A percentile compares a stretch with the other conserved stretches of the same genome.
phyloP scores from a whole-genome alignment of 768 basidiomycete genomes.

The Termitomyces sp. region DNA sequence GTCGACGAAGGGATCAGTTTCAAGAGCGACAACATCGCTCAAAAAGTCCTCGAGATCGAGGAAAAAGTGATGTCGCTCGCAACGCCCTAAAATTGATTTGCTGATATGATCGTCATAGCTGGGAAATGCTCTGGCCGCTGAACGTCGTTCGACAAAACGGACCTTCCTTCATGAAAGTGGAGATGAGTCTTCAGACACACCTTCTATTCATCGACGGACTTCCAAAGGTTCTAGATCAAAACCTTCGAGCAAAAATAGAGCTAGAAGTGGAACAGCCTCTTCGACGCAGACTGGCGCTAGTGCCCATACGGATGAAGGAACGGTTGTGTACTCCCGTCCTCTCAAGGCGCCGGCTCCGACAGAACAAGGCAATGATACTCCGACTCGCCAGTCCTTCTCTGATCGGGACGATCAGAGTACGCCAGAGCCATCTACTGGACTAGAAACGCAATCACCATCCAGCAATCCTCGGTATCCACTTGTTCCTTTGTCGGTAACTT shows the following conservation, averaged over 20 bases:
- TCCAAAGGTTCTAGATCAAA: constrained; percentile 25
- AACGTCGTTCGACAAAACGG: constrained; percentile 40
- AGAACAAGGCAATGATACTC: constrained; percentile 33
- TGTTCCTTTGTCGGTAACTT: constrained; percentile 16
- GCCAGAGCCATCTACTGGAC: constrained; percentile 25
- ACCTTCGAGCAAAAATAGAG: constrained; percentile 34
- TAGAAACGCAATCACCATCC: constrained; percentile 20
- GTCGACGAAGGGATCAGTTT: constrained; percentile 82
- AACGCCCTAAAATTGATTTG: not conserved
- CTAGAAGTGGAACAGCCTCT: constrained; percentile 59
- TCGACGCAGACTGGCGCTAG: constrained; percentile 46
- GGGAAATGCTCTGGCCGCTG: constrained; percentile 66
- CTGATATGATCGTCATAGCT: constrained; percentile 38
- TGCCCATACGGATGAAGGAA: constrained; percentile 23
- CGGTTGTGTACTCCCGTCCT: constrained; percentile 19
- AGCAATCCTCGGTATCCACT: constrained; percentile 5
- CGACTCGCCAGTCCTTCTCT: constrained; percentile 35
- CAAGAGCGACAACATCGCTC: constrained; percentile 82
- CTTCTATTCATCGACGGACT: constrained; percentile 37
- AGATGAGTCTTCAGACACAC: constrained; percentile 47
- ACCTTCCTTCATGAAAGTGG: constrained; percentile 45
- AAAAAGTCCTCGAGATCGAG: constrained; percentile 86
- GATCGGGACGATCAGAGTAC: constrained; percentile 30
- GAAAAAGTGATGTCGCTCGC: constrained; percentile 58
- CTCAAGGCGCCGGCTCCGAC: constrained; percentile 23